phyloP scores from a whole-genome alignment of 371 early-diverging fungal species.

The Mucor circinelloides region DNA sequence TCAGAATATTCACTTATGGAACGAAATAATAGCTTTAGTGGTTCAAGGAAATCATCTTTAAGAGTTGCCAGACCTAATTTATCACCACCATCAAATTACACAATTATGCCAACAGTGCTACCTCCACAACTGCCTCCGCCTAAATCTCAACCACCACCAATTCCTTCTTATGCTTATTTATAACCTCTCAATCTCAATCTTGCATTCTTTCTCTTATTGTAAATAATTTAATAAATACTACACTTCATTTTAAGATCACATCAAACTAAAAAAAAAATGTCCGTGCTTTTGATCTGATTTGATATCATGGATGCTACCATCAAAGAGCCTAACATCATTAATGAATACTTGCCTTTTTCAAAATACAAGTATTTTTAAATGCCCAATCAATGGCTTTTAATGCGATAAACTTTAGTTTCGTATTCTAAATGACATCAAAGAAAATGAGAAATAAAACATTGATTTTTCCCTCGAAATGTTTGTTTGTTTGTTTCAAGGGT shows the following conservation, averaged over 20 bases:
- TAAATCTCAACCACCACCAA: constrained; percentile 24
- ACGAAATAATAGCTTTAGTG: neutral
- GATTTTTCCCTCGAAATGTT: neutral
- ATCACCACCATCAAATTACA: neutral
- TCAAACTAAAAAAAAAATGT: neutral
- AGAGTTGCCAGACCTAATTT: neutral
- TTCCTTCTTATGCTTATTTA: constrained; percentile 16
- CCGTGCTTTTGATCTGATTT: neutral
- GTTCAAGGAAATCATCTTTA: neutral
- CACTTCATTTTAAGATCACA: neutral
- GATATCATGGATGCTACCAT: too few species aligned
- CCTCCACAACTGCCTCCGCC: constrained; percentile 32
- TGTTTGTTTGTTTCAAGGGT: neutral
- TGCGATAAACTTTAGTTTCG: neutral
- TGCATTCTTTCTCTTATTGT: neutral
- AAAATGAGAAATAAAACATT: neutral
- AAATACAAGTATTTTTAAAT: neutral
- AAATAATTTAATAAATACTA: neutral
- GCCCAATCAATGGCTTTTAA: neutral
- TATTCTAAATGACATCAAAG: neutral
- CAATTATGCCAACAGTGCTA: neutral
- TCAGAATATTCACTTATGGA: neutral
- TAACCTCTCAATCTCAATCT: neutral
- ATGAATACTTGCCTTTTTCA: neutral
- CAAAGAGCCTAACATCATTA: neutral